Percentiles rank a stretch among this genome's conserved stretches.
Evolutionary conservation across 2,329 filamentous ascomycete genomes (phyloP).

Genomic region (Nigrospora osmanthi): DNA sequence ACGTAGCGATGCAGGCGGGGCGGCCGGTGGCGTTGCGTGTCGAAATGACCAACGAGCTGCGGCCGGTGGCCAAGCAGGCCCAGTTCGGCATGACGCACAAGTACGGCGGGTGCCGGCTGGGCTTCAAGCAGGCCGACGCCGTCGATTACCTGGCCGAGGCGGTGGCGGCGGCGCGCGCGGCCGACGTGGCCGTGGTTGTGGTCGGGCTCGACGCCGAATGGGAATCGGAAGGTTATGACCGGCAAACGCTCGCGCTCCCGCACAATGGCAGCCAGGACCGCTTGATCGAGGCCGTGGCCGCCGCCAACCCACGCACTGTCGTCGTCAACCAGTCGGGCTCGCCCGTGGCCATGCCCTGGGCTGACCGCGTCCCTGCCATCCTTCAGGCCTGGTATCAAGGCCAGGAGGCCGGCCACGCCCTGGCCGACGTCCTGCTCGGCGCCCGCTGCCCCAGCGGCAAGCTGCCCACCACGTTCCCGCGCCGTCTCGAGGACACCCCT

Average conservation of each 20-base stretch:
- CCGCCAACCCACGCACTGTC: slow-evolving; percentile 57
- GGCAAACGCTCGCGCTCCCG: slow-evolving; percentile 53
- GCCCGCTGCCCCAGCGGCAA: slow-evolving; percentile 59
- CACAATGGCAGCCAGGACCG: slow-evolving; percentile 50
- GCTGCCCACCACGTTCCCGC: slow-evolving; percentile 61
- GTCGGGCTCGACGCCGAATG: slow-evolving; percentile 66
- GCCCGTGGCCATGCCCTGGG: slow-evolving; percentile 65
- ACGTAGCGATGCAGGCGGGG: slow-evolving; percentile 50
- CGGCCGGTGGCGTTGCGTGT: slow-evolving; percentile 54
- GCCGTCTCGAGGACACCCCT: slow-evolving; percentile 55
- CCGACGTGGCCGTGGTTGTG: slow-evolving; percentile 61
- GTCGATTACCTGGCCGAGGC: slow-evolving; percentile 57
- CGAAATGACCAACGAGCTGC: slow-evolving; percentile 60
- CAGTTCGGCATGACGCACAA: slow-evolving; percentile 50
- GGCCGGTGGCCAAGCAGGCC: slow-evolving; percentile 52
- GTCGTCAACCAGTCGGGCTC: slow-evolving; percentile 66
- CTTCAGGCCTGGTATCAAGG: slow-evolving; percentile 67
- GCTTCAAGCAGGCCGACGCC: slow-evolving; percentile 60
- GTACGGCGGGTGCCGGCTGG: slow-evolving; percentile 64
- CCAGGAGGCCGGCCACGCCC: slow-evolving; percentile 60
- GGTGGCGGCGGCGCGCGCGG: slow-evolving; percentile 49
- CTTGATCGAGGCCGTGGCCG: slow-evolving; percentile 53
- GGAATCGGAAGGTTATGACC: slow-evolving; percentile 69
- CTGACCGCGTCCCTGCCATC: slow-evolving; percentile 53
- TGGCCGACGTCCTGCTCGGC: slow-evolving; percentile 60